Evolutionary conservation across 1,284 basidiomycete species (phyloP), one percentile per base, ranked within the genome.

Genomic region (Chalciporus piperatoides): DNA sequence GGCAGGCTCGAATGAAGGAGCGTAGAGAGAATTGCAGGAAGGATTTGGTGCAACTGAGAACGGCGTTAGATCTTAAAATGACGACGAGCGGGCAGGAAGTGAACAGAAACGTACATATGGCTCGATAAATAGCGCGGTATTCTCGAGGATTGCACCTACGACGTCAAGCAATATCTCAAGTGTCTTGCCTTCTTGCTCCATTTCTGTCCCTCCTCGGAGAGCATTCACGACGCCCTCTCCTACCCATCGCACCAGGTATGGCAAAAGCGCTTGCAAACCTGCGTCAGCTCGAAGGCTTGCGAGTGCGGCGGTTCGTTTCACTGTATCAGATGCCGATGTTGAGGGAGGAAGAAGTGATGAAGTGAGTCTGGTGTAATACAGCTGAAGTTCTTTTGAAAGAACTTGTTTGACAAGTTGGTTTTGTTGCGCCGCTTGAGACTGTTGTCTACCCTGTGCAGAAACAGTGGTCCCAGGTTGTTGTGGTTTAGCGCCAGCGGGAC

Each of bases 221-320:
- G 79, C 78, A 8, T 71, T 76, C n/a, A 88, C 82, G 8, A 92
- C 87, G 30, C 86, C 92, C 64, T 97, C 93, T 6, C 86, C 90
- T 1, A 96, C 81, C 92, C 96, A 99, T 44, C 92, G 86, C 40
- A 97, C 90, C 25, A 99, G 77, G 67, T 99, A 99, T 0, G 95
- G 93, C 15, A 99, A 73, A n/a, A 99, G 78, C 7, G 93, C 90
- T 56, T 95, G 92, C 46, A 99, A 69, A 14, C 96, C 96, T 2
- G 95, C 92, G 61, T 99, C 96, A 53, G 82, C 81, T 48, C 91
- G 76, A 55, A 99, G 71, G 63, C 91, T 95, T 4, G 92, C 90
- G 38, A 99, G 76, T 3, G 95, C 96, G 2, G 96, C 96, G 0
- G 84, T 82, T 2, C 90, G 80, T 60, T 90, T 91, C 9, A 77